A percentile compares a stretch with the other conserved stretches of the same genome.
These are phyloP conservation scores for Chrysophaeum taylorii DNA, from an alignment of 352 stramenopile species.

Conservation along the genomic window DNA sequence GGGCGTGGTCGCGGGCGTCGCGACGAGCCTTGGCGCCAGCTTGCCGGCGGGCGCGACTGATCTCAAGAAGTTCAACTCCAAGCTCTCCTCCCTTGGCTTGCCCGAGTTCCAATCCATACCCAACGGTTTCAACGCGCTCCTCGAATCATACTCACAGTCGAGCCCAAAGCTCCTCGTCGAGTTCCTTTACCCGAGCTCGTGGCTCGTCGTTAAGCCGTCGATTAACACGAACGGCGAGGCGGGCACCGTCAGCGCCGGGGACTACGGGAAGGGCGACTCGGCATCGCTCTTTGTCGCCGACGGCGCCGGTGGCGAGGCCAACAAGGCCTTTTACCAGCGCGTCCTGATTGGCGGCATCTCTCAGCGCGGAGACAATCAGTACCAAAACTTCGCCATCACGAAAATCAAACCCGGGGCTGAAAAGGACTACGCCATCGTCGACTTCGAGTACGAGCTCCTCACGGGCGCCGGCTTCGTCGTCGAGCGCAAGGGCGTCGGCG, in stretches of 20 bases:
- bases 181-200: slow-evolving; percentile 44
- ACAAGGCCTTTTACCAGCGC: slow-evolving; percentile 44
- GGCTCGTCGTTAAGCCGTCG: slow-evolving; percentile 55
- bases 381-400: slow-evolving; percentile 63
- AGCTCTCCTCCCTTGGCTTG: slow-evolving; percentile 3
- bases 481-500: slow-evolving; percentile 51
- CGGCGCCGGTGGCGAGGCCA: slow-evolving; percentile 20
- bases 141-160: neutral
- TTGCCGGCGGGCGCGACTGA: neutral
- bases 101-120: neutral
- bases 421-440: slow-evolving; percentile 53
- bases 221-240: slow-evolving; percentile 66
- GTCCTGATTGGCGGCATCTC: slow-evolving; percentile 45
- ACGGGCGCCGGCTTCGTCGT: slow-evolving; percentile 66
- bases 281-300: slow-evolving; percentile 50
- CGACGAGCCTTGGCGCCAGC: too few relatives aligned
- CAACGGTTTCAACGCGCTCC: neutral
- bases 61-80: neutral
- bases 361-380: slow-evolving; percentile 60
- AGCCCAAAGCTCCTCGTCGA: neutral
- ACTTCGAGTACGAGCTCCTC: slow-evolving; percentile 66
- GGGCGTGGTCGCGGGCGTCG: too few relatives aligned
- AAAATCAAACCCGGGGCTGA: slow-evolving; percentile 39
- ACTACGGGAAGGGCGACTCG: slow-evolving; percentile 63
- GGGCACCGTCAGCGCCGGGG: slow-evolving; percentile 58